Evolutionary conservation across 1,284 basidiomycete genomes (phyloP), one percentile per base, ranked within the genome.

Genomic region (Marasmius tenuissimus): DNA sequence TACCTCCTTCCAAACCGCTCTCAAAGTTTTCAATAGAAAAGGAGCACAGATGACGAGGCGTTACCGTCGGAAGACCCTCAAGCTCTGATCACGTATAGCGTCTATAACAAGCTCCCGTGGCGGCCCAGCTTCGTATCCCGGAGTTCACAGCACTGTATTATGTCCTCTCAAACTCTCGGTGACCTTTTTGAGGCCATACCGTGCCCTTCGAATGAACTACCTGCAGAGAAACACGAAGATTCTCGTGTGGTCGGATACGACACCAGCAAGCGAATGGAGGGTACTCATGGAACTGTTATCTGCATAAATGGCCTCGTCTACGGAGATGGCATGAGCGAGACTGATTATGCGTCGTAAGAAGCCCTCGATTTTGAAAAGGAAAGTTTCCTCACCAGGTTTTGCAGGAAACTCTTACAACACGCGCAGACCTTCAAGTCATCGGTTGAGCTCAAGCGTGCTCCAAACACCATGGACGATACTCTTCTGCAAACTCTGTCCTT

Each of bases 81-180:
- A 49, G 85, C 81, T 0, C 66, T 91, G 10, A 68, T 92, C 22
- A 84, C 81, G 37, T 68, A 88, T 35, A 85, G 87, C 9, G 75
- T 90, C 12, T 80, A 89, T 69, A 84, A 81, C 64, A 84, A 82
- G 55, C 74, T 87, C 20, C 69, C 81, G 11, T 91, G 87, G 85
- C 78, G 81, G n/a, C 81, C 81, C 57, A 83, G 82, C 57, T 79
- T 83, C 56, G 73, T 88, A n/a, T 77, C 78, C 49, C 85, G 88
- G 35, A 76, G 80, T 60, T 92, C 90, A 16, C 87, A 88, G 66
- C 89, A 92, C 69, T 81, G 80, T 14, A 69, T 91, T 6, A 70
- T 89, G 9, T 86, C 89, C n/a, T 87, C 85, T 0, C 88, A 93
- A 66, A 89, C 85, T 0, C 79, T 93, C 1, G 81, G 78, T n/a